Evolutionary conservation across 2,329 filamentous ascomycete genomes (phyloP), one percentile per base, ranked within the genome.

Genomic region (Nannizziopsis arthrosporioides): DNA sequence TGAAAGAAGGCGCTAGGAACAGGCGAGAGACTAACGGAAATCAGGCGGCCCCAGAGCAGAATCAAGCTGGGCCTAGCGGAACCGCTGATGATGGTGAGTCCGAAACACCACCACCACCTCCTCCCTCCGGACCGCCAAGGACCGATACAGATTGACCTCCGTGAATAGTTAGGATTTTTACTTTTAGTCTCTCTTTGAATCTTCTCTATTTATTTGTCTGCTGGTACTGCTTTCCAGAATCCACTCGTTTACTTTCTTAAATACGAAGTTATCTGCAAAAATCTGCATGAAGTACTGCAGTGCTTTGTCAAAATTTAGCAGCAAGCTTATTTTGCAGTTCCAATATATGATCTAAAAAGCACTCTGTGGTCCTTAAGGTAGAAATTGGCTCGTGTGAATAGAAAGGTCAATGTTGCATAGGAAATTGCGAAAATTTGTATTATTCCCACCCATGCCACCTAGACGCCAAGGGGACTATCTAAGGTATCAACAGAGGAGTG

Each of bases 1-100:
- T 85, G 55, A 83, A 84, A 62, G 77, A 80, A 41, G 77, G 78
- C 0, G 81, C 81, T 1, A 75, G 70, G 54, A 67, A 63, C 11
- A 61, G 69, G 48, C 57, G 64, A 44, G 63, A 64, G 44, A 54
- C 58, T n/a, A 50, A 50, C 42, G 50, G 47, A 17, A 42, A 30
- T 39, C 53, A 57, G 30, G 40, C 31, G 9, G 38, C 39, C 31
- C 17, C 18, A 30, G 34, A 32, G 11, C 6, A 35, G 10, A 30
- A 10, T 34, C 5, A 14, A 12, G 22, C 19, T 27, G 11, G 22
- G 2, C 11, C n/a, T 15, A n/a, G 36, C 15, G 42, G n/a, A 4
- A 7, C 14, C n/a, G 38, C n/a, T 19, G 15, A 19, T 22, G 44
- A 19, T 31, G 8, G 17, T 46, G 35, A 15, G 9, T 5, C 10